Conservation (phyloP, 2,329 filamentous ascomycete species). For the Gaeumannomyces sp. region DNA sequence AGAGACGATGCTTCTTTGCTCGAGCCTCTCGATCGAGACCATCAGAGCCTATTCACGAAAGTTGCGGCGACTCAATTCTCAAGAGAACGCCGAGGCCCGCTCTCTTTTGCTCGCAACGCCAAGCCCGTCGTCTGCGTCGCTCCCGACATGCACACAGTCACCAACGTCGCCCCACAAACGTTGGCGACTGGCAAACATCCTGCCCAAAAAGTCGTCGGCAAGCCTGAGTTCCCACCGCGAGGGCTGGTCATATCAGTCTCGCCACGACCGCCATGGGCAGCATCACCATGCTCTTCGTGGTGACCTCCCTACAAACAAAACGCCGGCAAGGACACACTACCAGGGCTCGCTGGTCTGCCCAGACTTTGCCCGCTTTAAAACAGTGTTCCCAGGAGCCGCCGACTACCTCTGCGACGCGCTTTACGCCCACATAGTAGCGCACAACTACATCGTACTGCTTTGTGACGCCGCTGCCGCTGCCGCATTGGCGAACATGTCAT, state of each 20-base stretch:
- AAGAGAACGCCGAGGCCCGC: conserved; percentile 16
- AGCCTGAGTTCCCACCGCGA: neutral
- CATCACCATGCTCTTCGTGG: neutral
- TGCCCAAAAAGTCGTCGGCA: conserved; percentile 4
- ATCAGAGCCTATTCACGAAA: conserved; percentile 51
- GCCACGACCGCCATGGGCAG: neutral
- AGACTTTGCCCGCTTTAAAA: conserved; percentile 31
- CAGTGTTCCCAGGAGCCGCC: conserved; percentile 45
- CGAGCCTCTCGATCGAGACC: conserved; percentile 50
- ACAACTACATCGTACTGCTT: conserved; percentile 46
- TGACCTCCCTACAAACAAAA: neutral
- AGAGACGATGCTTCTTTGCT: conserved; percentile 51
- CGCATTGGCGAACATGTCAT: conserved; percentile 23
- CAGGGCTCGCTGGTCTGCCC: conserved; percentile 6
- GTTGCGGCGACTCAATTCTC: conserved; percentile 33
- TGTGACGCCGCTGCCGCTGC: conserved; percentile 18
- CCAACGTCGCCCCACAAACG: conserved; percentile 5
- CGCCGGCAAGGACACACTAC: neutral
- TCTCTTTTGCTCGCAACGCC: conserved; percentile 11
- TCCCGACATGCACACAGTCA: conserved; percentile 26
- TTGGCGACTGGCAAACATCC: conserved; percentile 7
- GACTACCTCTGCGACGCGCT: conserved; percentile 53
- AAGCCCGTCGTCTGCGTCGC: conserved; percentile 2
- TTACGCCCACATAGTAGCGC: conserved; percentile 53
- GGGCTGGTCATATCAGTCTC: neutral